Conservation (phyloP, 768 basidiomycete genomes). For the Tricholoma bakamatsutake region DNA sequence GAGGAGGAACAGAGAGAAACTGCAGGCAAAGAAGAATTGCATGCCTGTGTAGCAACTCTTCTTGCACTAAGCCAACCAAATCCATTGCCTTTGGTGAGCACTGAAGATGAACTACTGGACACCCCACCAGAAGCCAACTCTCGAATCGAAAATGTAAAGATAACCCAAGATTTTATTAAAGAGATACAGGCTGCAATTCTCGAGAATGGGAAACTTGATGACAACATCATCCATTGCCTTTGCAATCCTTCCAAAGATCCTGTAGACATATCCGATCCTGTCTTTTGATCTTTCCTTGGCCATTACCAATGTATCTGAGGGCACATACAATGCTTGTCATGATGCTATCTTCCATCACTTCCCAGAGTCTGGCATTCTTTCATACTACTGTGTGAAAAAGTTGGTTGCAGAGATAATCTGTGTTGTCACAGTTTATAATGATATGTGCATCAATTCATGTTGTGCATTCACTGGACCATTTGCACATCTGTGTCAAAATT, state of each 20-base stretch:
- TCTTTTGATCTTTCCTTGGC: constrained; percentile 5
- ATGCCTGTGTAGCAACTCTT: too few species aligned
- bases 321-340: constrained; percentile 8
- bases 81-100: too few species aligned
- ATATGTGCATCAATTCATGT: constrained; percentile 23
- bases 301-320: neutral
- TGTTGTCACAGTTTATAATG: constrained; percentile 12
- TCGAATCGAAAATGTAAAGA: neutral
- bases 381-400: constrained; percentile 8
- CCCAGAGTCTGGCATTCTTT: constrained; percentile 6
- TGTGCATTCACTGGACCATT: constrained; percentile 20
- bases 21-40: too few species aligned
- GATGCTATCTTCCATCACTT: constrained; percentile 9
- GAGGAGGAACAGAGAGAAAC: too few species aligned
- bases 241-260: neutral
- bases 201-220: constrained; percentile 4
- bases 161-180: constrained; percentile 5
- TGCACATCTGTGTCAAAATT: too few species aligned
- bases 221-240: neutral
- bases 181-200: neutral
- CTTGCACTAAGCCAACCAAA: too few species aligned
- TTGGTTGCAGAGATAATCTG: constrained; percentile 11
- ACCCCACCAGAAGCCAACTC: neutral
- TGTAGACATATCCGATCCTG: neutral
- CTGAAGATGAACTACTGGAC: too few species aligned